Evolutionary conservation across 1,139 yeast genomes (phyloP).

Genomic region (Pichia sp.): DNA sequence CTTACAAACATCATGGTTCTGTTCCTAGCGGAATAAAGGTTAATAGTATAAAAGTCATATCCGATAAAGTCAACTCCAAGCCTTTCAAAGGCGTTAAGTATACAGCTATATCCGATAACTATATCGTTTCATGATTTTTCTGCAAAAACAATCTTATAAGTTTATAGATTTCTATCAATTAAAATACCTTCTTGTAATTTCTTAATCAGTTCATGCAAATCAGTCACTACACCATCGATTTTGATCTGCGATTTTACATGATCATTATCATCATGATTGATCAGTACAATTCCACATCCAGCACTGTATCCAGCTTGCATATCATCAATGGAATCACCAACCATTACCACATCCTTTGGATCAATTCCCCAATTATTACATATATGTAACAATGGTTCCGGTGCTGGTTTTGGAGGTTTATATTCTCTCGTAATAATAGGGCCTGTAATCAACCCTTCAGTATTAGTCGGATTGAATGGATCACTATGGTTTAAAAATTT

Average conservation of each 20-base stretch:
- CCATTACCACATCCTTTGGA: conserved; percentile 49
- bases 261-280: conserved; percentile 42
- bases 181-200: conserved; percentile 31
- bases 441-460: conserved; percentile 5
- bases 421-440: conserved; percentile 55
- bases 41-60: conserved; percentile 54
- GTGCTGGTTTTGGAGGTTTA: conserved; percentile 58
- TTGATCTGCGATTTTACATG: conserved; percentile 19
- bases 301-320: conserved; percentile 53
- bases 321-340: conserved; percentile 63
- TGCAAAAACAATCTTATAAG: background rate
- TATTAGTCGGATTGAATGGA: conserved; percentile 29
- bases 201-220: conserved; percentile 36
- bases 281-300: conserved; percentile 47
- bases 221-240: conserved; percentile 32
- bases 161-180: background rate
- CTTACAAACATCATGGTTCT: conserved; percentile 59
- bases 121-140: conserved; percentile 35
- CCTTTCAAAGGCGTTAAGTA: conserved; percentile 94
- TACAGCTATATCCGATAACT: conserved; percentile 58
- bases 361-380: conserved; percentile 29
- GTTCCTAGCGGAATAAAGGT: conserved; percentile 74
- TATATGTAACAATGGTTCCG: conserved; percentile 51
- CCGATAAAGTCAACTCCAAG: conserved; percentile 60
- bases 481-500: conserved; percentile 33